Base-by-base conservation (phyloP, 1,139 yeast genomes). In the Lodderomyces elongisporus region DNA sequence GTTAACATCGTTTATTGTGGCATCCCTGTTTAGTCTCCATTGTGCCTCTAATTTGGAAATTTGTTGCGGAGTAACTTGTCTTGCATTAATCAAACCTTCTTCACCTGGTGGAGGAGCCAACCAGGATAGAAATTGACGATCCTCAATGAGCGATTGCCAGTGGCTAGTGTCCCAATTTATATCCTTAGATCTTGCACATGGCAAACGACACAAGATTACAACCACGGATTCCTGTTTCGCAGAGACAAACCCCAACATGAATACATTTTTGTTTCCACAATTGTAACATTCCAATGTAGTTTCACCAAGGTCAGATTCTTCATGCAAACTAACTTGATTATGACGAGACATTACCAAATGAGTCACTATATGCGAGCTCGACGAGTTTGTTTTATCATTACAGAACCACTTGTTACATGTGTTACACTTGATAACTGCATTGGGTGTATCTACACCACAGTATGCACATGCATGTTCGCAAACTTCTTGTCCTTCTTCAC, bases 341-440 rank as follows among this genome's bases (percentile, higher is more conserved):
- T 89, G 96, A 40, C 83, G 77, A 2, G 96, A 74, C 48, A 85
- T 62, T 23, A 87, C 94, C 53, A 88, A 62, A 57, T 89, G 97
- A 13, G 87, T 84, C 12, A 89, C 79, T 21, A 89, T 85, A 54
- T 89, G 97, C 2, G 95, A 83, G 14, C 89, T 77, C 7, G 74
- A 60, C 7, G 77, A 64, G 29, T 66, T 65, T 18, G 76, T 68
- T 38, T 77, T 75, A n/a, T 85, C 73, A 53, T 89, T 89, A 61
- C 97, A 89, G 54, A 89, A 89, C 96, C 96, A 89, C 53, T 79
- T 81, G 49, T 76, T 60, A 58, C 96, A 88, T 4, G 74, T 67
- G 38, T 76, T 74, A 61, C 97, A 89, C 47, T 81, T 78, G 27
- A 84, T 83, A 14, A 88, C 83, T 31, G 82, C 69, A 7, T 75